These are phyloP conservation scores for Tricladium varicosporioides DNA, from an alignment of 2,329 filamentous ascomycete species.

Conservation along the genomic window DNA sequence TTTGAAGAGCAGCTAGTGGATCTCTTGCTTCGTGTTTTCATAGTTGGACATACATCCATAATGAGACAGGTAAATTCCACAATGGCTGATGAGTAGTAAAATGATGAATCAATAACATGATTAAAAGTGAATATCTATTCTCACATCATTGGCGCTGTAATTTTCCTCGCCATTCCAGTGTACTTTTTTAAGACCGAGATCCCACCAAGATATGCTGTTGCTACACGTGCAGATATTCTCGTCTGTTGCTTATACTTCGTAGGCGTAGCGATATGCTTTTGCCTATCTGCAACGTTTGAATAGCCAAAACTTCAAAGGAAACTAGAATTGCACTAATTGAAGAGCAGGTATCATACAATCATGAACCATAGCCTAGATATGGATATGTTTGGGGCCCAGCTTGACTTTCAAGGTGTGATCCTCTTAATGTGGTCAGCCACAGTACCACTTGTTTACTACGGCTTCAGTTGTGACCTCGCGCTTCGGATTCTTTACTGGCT, in stretches of 20 bases:
- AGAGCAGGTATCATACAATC: slow-evolving; percentile 52
- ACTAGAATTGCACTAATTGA: slow-evolving; percentile 10
- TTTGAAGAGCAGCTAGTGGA: slow-evolving; percentile 24
- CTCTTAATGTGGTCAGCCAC: slow-evolving; percentile 61
- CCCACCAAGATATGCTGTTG: slow-evolving; percentile 37
- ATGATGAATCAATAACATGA: not conserved
- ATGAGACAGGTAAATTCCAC: slow-evolving; percentile 35
- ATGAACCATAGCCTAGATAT: slow-evolving; percentile 51
- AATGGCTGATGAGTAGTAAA: not conserved
- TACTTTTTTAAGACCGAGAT: slow-evolving; percentile 38
- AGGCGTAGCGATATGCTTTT: slow-evolving; percentile 45
- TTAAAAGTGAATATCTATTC: slow-evolving; percentile 46
- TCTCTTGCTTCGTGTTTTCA: slow-evolving; percentile 28
- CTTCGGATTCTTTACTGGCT: slow-evolving; percentile 38
- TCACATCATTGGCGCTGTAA: slow-evolving; percentile 40
- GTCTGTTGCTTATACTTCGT: slow-evolving; percentile 44
- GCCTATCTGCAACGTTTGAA: slow-evolving; percentile 43
- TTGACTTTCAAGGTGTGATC: slow-evolving; percentile 62
- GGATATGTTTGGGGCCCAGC: slow-evolving; percentile 51
- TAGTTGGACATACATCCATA: slow-evolving; percentile 36
- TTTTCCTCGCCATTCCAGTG: slow-evolving; percentile 40
- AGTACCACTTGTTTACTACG: slow-evolving; percentile 57
- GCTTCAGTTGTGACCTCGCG: slow-evolving; percentile 41
- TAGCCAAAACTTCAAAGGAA: not conserved
- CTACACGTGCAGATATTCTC: slow-evolving; percentile 38